Evolutionary conservation across 805 yeast genomes (phyloP).

Genomic region (Tetrapisispora fleetii): DNA sequence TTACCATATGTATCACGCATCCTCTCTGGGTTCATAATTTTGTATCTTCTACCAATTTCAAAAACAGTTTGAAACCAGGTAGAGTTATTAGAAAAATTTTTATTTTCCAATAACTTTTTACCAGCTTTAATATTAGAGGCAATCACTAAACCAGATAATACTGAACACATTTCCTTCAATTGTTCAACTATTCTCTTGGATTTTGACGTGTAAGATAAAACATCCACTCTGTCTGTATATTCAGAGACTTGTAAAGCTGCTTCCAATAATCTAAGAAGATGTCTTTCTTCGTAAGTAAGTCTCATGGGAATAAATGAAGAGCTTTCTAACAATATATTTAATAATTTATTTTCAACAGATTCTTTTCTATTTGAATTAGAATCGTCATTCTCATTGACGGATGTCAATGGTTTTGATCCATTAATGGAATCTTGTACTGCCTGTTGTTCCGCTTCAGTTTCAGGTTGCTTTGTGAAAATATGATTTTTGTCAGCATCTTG

Average conservation of each 20-base stretch:
- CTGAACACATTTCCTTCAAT: constrained; percentile 66
- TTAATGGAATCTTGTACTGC: constrained; percentile 10
- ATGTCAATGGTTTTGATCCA: constrained; percentile 3
- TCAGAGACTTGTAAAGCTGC: constrained; percentile 74
- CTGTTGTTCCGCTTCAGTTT: constrained; percentile 9
- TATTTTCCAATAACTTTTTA: constrained; percentile 50
- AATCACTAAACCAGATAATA: constrained; percentile 66
- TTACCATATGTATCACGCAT: constrained; percentile 76
- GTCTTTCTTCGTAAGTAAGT: constrained; percentile 58
- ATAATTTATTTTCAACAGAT: constrained; percentile 22
- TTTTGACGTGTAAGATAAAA: constrained; percentile 54
- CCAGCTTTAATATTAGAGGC: constrained; percentile 70
- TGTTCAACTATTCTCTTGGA: constrained; percentile 64
- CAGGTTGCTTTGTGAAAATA: constrained; percentile 6
- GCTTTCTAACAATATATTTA: constrained; percentile 35
- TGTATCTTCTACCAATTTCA: constrained; percentile 73
- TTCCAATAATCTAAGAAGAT: constrained; percentile 52
- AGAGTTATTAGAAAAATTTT: constrained; percentile 58
- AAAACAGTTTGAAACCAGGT: constrained; percentile 64
- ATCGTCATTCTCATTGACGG: constrained; percentile 8
- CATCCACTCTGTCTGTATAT: constrained; percentile 71
- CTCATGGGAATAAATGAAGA: constrained; percentile 59
- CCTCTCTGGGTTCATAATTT: constrained; percentile 75
- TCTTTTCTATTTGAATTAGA: constrained; percentile 5
- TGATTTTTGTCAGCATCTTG: not conserved